Evolutionary conservation across 495 filamentous ascomycete genomes (phyloP), one percentile per base, ranked within the genome.

Genomic region (Lophiotrema nucula): DNA sequence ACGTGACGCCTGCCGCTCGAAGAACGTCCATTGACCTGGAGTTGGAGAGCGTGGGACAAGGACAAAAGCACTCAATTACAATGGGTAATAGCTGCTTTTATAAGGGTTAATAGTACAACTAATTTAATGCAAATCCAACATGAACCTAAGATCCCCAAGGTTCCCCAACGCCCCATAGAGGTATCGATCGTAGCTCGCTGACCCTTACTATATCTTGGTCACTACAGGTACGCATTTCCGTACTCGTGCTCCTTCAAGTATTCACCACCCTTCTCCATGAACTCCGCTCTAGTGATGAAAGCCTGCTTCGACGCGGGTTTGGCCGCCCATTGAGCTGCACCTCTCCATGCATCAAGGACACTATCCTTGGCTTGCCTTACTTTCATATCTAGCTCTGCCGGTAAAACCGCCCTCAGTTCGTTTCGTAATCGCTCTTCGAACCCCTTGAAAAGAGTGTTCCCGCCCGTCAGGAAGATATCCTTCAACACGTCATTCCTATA

Each of bases 391-490:
- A 80, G 69, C n/a, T 83, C 87, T 4, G 84, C 74, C 2, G 90
- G 90, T 57, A 97, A 69, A 31, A 87, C 80, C 12, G 84, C 82
- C 16, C 78, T 79, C 42, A 97, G 72, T 24, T 92, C 92, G 26
- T 76, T 79, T 28, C 79, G 75, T 58, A 98, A 74, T 21, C 93
- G 77, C 50, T 95, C 88, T 51, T 96, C 90, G 62, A 97, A 98
- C 47, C 85, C 85, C 47, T 82, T 69, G 68, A 96, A 97, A 41
- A 93, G 71, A 0, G 88, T 89, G 67, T 92, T 92, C n/a, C 93
- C 93, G 27, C 93, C 93, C 0, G 93, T 97, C 6, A 97, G 69
- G 74, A 98, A 98, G 16, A 98, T 81, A 66, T 97, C 92, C 54
- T 80, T 84, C 13, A 95, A 74, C 4, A 96, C 79, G 8, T 79